Conservation (phyloP, 371 early-diverging fungal species). For the Rhizopus delemar region DNA sequence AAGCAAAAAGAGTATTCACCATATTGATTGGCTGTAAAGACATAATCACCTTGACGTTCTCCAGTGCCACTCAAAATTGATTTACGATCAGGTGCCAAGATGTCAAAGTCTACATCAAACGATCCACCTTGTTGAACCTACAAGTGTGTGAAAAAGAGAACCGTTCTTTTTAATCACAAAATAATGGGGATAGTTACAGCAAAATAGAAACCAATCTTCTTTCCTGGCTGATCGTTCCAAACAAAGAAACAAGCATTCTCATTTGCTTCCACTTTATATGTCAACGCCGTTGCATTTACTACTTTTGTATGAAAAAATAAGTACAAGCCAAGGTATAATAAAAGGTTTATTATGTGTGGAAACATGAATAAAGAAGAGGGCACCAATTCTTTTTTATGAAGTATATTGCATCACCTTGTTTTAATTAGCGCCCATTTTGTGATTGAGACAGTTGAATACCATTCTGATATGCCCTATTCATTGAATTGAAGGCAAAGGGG, state of each 20-base stretch:
- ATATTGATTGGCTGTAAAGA: conserved; percentile 72
- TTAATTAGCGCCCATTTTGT: too few species aligned
- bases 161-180: not conserved
- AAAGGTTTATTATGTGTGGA: not conserved
- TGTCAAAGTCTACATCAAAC: conserved; percentile 87
- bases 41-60: conserved; percentile 87
- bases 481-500: too few species aligned
- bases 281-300: conserved; percentile 66
- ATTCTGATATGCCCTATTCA: too few species aligned
- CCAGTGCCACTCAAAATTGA: conserved; percentile 67
- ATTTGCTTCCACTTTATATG: conserved; percentile 85
- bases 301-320: not conserved
- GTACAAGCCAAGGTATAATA: not conserved
- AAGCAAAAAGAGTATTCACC: conserved; percentile 94
- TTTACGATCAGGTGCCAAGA: conserved; percentile 65
- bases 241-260: conserved; percentile 84
- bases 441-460: too few species aligned
- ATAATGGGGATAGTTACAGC: conserved; percentile 62
- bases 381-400: too few species aligned
- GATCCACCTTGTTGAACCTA: conserved; percentile 88
- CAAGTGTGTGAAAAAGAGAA: not conserved
- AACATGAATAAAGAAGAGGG: too few species aligned
- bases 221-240: conserved; percentile 64
- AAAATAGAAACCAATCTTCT: conserved; percentile 94
- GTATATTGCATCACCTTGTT: too few species aligned